These are phyloP conservation scores for Agaricus blazei DNA, from an alignment of 768 basidiomycete species.

Conservation along the genomic window DNA sequence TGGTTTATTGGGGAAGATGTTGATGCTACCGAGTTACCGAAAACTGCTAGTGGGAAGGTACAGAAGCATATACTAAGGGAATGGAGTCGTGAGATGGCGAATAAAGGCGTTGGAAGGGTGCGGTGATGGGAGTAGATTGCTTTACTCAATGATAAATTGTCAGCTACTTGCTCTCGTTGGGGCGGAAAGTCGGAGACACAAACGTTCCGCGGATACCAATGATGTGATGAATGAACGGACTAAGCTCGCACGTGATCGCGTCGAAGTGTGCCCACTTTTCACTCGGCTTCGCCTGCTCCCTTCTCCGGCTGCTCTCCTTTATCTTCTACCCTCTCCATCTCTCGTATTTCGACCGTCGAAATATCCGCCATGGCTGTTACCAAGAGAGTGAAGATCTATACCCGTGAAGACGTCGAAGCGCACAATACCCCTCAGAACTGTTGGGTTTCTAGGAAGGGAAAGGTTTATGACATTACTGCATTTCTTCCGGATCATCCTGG, in stretches of 20 bases:
- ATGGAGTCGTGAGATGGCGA: conserved; percentile 58
- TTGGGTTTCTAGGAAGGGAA: conserved; percentile 78
- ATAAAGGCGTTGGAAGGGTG: conserved; percentile 36
- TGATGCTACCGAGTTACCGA: conserved; percentile 55
- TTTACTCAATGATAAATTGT: too few species aligned
- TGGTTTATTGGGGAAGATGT: conserved; percentile 78
- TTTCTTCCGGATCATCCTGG: conserved; percentile 92
- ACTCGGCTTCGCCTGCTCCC: conserved; percentile 1
- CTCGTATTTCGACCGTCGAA: background rate
- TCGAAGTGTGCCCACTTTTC: conserved; percentile 7
- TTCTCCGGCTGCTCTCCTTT: background rate
- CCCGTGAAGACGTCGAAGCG: conserved; percentile 62
- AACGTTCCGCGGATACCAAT: too few species aligned
- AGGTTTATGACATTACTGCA: conserved; percentile 84
- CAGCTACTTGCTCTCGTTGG: too few species aligned
- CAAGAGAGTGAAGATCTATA: conserved; percentile 69
- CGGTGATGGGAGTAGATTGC: background rate
- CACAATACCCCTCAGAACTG: conserved; percentile 63
- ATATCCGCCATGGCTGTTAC: conserved; percentile 37
- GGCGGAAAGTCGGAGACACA: too few species aligned
- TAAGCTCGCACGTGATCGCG: too few species aligned
- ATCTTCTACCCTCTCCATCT: background rate
- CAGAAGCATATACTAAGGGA: conserved; percentile 73
- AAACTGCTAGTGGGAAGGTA: conserved; percentile 85
- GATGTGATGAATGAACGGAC: background rate